Conservation (phyloP, 305 asterid species). For the Salvia sclarea region DNA sequence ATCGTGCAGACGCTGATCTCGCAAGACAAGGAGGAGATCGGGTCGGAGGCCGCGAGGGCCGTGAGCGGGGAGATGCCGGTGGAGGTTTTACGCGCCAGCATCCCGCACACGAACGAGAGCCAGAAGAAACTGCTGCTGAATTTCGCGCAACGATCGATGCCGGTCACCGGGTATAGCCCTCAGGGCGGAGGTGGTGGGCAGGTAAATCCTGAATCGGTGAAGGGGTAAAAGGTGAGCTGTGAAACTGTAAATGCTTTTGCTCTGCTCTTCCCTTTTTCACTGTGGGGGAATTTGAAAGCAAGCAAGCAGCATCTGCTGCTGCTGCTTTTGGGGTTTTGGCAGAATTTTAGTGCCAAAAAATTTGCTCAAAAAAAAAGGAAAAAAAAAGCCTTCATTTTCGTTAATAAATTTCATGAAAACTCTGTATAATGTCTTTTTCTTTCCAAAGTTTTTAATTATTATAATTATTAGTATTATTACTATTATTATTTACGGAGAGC, state of each 20-base stretch:
- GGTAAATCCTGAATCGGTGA: slow-evolving; percentile 56
- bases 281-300: slow-evolving; percentile 9
- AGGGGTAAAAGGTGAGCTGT: slow-evolving; percentile 44
- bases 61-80: slow-evolving; percentile 92
- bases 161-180: slow-evolving; percentile 49
- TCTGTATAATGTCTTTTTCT: slow-evolving; percentile 30
- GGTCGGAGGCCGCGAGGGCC: slow-evolving; percentile 70
- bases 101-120: slow-evolving; percentile 85
- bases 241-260: slow-evolving; percentile 40
- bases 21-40: slow-evolving; percentile 38
- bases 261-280: background rate
- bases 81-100: slow-evolving; percentile 87
- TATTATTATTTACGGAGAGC: slow-evolving; percentile 25
- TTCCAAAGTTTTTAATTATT: background rate
- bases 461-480: slow-evolving; percentile 7
- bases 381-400: slow-evolving; percentile 8
- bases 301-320: background rate
- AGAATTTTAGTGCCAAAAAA: slow-evolving; percentile 39
- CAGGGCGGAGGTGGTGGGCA: slow-evolving; percentile 55
- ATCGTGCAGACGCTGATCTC: slow-evolving; percentile 56
- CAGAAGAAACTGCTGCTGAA: slow-evolving; percentile 74
- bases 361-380: no score
- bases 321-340: slow-evolving; percentile 27
- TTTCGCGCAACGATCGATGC: slow-evolving; percentile 80
- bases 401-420: slow-evolving; percentile 23